Percentiles rank a stretch among this genome's conserved stretches.
Evolutionary conservation across 495 filamentous ascomycete species (phyloP).

Genomic region (Aspergillus cavernicola): DNA sequence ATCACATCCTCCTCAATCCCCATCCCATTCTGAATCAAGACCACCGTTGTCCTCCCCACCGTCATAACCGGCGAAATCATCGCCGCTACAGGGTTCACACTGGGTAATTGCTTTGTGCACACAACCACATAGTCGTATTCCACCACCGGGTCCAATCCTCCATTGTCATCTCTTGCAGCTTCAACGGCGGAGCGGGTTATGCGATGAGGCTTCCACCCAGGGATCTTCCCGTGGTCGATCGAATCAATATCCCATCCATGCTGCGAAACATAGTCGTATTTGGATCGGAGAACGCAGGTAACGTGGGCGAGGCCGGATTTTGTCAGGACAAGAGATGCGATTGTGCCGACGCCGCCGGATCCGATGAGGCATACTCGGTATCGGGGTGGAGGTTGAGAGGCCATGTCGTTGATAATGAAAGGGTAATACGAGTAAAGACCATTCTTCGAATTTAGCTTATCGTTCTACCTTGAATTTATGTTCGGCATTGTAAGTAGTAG

Average conservation of each 20-base stretch:
- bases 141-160: no score
- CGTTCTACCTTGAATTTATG: no score
- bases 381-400: no score
- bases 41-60: constrained; percentile 32
- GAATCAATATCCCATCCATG: constrained; percentile 52
- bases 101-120: neutral
- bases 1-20: constrained; percentile 60
- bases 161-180: no score
- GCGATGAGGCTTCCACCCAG: constrained; percentile 18
- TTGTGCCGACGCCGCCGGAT: constrained; percentile 48
- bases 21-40: constrained; percentile 67
- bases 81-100: neutral
- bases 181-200: no score
- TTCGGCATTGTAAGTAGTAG: no score
- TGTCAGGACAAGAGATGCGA: constrained; percentile 47
- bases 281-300: constrained; percentile 52
- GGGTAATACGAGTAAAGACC: no score
- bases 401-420: no score
- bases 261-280: constrained; percentile 43
- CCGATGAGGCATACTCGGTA: constrained; percentile 27
- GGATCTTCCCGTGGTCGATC: constrained; percentile 24
- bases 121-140: neutral
- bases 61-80: neutral
- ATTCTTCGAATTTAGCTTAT: no score
- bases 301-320: constrained; percentile 33